These are phyloP conservation scores for Monilinia fructicola DNA, from an alignment of 2,329 filamentous ascomycete genomes.

Conservation along the genomic window DNA sequence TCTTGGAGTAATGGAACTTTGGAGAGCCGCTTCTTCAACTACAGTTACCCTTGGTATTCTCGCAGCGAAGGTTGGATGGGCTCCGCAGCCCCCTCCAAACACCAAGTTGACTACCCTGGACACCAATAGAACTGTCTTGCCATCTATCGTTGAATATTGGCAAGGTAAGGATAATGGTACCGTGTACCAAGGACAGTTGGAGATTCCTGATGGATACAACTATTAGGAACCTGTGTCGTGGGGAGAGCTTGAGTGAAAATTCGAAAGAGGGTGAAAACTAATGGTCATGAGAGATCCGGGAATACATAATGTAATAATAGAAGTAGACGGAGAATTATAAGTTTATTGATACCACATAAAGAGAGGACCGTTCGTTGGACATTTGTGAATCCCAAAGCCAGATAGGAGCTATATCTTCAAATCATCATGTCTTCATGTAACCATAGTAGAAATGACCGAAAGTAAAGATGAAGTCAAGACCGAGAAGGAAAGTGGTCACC, in stretches of 20 bases:
- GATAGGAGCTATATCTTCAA: not conserved
- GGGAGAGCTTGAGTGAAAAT: no score
- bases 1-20: conserved; percentile 38
- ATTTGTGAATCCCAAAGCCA: not conserved
- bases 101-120: conserved; percentile 26
- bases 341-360: not conserved
- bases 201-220: conserved; percentile 37
- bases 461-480: no score
- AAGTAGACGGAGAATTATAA: not conserved
- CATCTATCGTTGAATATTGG: conserved; percentile 38
- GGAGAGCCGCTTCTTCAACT: conserved; percentile 46
- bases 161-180: conserved; percentile 32
- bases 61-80: conserved; percentile 31
- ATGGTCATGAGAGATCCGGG: no score
- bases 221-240: not conserved
- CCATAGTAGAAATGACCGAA: no score
- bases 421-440: no score
- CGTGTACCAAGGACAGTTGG: conserved; percentile 37
- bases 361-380: not conserved
- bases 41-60: conserved; percentile 47
- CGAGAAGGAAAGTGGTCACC: not conserved
- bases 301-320: no score
- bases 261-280: no score
- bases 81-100: conserved; percentile 42
- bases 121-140: conserved; percentile 39